Conservation (phyloP, 306 rosid genomes). For the Dryas octopetala region DNA sequence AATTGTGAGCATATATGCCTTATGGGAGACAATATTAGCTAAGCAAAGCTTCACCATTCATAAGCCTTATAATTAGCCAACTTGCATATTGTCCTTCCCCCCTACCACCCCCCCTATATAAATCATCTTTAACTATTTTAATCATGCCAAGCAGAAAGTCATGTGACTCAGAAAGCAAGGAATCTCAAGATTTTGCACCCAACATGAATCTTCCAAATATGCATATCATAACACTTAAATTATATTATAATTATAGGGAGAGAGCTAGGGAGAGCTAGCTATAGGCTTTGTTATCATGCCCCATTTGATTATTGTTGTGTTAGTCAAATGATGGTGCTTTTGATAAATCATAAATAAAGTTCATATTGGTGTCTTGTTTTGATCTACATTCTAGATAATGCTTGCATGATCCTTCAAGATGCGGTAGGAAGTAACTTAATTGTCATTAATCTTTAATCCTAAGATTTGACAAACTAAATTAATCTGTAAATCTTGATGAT, state of each 20-base stretch:
- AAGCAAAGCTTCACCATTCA: slow-evolving; percentile 10
- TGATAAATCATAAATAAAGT: slow-evolving; percentile 40
- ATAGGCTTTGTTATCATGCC: slow-evolving; percentile 24
- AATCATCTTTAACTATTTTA: background rate
- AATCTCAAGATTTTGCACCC: slow-evolving; percentile 45
- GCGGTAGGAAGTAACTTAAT: slow-evolving; percentile 29
- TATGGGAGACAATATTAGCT: slow-evolving; percentile 27
- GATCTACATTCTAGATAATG: slow-evolving; percentile 28
- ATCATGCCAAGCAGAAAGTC: slow-evolving; percentile 32
- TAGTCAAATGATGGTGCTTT: slow-evolving; percentile 39
- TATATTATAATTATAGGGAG: slow-evolving; percentile 32
- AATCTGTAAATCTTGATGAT: background rate
- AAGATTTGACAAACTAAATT: no score
- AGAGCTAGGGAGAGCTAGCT: background rate
- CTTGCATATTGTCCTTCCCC: slow-evolving; percentile 1
- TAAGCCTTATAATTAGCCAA: slow-evolving; percentile 9
- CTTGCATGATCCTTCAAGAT: slow-evolving; percentile 41
- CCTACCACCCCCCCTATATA: background rate
- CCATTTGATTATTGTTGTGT: slow-evolving; percentile 33
- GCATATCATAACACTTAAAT: background rate
- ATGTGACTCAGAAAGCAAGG: slow-evolving; percentile 38
- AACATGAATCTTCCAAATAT: slow-evolving; percentile 36
- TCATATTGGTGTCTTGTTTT: slow-evolving; percentile 35
- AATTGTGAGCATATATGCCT: slow-evolving; percentile 12
- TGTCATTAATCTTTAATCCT: background rate